phyloP scores from a whole-genome alignment of 495 filamentous ascomycete genomes.

The Neurospora terricola region DNA sequence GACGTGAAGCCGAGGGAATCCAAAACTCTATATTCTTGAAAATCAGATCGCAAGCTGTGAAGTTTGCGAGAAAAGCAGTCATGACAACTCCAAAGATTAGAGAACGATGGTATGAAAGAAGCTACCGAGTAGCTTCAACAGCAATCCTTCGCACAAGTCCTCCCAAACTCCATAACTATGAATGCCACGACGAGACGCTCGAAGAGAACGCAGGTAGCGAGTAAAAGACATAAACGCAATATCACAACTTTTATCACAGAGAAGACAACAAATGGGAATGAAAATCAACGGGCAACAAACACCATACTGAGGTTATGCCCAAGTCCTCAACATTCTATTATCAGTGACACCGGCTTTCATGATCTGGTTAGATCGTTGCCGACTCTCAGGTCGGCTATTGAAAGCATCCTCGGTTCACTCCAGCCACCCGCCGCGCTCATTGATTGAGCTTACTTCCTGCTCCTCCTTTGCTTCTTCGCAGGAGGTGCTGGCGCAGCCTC shows the following conservation, averaged over 20 bases:
- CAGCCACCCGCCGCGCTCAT: not conserved
- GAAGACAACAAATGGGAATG: not conserved
- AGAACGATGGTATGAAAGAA: not conserved
- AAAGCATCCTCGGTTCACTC: not conserved
- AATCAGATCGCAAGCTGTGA: no score
- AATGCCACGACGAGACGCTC: not conserved
- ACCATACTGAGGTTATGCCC: not conserved
- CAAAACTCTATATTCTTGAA: not conserved
- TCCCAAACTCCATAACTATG: not conserved
- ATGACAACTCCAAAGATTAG: no score
- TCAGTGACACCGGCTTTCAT: not conserved
- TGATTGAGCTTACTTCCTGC: slow-evolving; percentile 7
- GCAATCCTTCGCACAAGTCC: not conserved
- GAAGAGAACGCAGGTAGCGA: not conserved
- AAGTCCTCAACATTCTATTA: not conserved
- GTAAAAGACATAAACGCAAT: not conserved
- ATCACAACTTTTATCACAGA: not conserved
- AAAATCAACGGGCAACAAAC: not conserved
- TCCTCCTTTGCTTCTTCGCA: slow-evolving; percentile 14
- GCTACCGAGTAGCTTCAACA: not conserved
- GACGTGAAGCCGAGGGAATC: no score
- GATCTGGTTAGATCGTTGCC: not conserved
- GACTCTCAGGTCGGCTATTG: not conserved
- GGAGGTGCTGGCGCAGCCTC: slow-evolving; percentile 13
- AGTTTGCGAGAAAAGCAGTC: no score